These are phyloP conservation scores for Lactarius vividus DNA, from an alignment of 768 basidiomycete genomes.

Conservation along the genomic window DNA sequence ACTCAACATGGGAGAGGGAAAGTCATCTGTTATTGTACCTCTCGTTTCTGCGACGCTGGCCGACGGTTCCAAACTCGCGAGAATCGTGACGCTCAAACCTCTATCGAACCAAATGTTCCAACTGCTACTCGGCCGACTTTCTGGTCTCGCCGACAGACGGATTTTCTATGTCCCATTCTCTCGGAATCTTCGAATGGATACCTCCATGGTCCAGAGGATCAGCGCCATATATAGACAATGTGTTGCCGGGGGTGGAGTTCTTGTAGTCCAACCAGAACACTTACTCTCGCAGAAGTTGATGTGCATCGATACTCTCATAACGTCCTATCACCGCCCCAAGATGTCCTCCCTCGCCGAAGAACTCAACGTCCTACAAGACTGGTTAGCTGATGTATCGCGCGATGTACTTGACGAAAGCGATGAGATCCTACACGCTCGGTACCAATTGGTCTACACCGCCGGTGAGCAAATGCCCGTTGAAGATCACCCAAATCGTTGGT, in stretches of 20 bases:
- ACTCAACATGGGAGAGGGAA: constrained; percentile 60
- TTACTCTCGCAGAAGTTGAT: constrained; percentile 51
- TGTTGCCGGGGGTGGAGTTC: constrained; percentile 38
- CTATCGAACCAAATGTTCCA: constrained; percentile 49
- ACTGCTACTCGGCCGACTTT: constrained; percentile 42
- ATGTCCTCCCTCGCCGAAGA: background rate
- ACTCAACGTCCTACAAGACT: background rate
- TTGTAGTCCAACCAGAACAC: constrained; percentile 53
- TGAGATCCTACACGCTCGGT: constrained; percentile 44
- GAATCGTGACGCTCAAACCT: constrained; percentile 49
- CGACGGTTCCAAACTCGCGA: constrained; percentile 42
- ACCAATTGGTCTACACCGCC: constrained; percentile 48
- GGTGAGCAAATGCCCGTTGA: constrained; percentile 40
- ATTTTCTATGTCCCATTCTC: constrained; percentile 52
- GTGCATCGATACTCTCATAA: constrained; percentile 39
- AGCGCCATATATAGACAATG: constrained; percentile 40
- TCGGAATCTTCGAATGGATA: constrained; percentile 35
- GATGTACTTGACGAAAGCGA: constrained; percentile 22
- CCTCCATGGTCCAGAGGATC: constrained; percentile 31
- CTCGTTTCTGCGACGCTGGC: constrained; percentile 41
- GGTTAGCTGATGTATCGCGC: background rate
- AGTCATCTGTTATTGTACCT: constrained; percentile 52
- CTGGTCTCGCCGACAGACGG: constrained; percentile 44
- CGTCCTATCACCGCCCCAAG: background rate
- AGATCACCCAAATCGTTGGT: constrained; percentile 45